Evolutionary conservation across 2,329 filamentous ascomycete species (phyloP).

Genomic region (Eurotiales sp.): DNA sequence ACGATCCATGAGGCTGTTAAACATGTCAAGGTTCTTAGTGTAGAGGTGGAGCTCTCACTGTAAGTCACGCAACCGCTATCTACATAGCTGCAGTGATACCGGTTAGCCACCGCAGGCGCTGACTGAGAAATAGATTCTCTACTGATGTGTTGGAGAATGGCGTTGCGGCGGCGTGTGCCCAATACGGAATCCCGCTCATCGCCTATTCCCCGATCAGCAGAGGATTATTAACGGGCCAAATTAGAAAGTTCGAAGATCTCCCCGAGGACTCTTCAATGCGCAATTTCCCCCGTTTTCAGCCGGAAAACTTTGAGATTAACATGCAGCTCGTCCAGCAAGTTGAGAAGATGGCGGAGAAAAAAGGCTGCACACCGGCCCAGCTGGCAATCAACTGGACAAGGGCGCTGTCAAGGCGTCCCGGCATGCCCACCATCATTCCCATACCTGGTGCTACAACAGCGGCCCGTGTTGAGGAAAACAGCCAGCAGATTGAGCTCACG

Average conservation of each 20-base stretch:
- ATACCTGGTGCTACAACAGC: constrained; percentile 41
- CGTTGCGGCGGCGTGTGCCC: constrained; percentile 1
- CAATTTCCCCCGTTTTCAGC: constrained; percentile 47
- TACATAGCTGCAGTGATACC: neutral
- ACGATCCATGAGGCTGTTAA: constrained; percentile 33
- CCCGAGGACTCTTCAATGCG: constrained; percentile 45
- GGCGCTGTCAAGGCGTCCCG: constrained; percentile 28
- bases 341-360: constrained; percentile 40
- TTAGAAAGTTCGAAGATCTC: constrained; percentile 46
- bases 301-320: constrained; percentile 50
- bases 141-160: constrained; percentile 7
- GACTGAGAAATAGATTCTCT: neutral
- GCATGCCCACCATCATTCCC: constrained; percentile 37
- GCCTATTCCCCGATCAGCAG: constrained; percentile 59
- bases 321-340: constrained; percentile 47
- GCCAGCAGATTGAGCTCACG: constrained; percentile 37
- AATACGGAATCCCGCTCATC: constrained; percentile 53
- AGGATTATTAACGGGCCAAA: constrained; percentile 52
- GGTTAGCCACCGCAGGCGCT: neutral
- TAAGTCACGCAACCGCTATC: neutral
- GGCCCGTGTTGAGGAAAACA: constrained; percentile 40
- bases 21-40: constrained; percentile 2
- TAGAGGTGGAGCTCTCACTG: constrained; percentile 5
- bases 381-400: constrained; percentile 46
- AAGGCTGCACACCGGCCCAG: constrained; percentile 44